Evolutionary conservation across 2,329 filamentous ascomycete species (phyloP).

Genomic region (Aureobasidium leucospermi): DNA sequence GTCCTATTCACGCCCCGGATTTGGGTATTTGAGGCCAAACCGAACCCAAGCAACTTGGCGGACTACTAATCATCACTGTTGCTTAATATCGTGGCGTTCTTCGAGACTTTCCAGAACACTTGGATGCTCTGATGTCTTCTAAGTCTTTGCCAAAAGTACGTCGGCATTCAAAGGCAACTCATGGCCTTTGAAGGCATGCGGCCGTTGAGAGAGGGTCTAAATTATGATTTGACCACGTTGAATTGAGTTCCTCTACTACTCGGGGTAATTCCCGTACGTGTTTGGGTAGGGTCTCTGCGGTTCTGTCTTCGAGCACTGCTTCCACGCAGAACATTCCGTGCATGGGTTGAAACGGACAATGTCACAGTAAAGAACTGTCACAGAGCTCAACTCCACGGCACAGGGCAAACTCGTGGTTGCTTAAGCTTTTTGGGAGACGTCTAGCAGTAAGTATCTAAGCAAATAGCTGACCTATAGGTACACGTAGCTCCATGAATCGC

Average conservation of each 20-base stretch:
- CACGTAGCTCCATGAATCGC: background rate
- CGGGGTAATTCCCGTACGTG: background rate
- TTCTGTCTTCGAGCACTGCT: background rate
- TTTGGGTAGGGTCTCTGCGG: background rate
- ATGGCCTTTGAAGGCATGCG: background rate
- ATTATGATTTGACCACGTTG: background rate
- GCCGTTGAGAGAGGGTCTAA: background rate
- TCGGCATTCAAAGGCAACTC: background rate
- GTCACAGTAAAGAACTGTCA: background rate
- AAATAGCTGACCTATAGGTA: background rate
- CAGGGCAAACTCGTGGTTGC: background rate
- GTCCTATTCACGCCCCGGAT: background rate
- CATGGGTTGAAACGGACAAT: background rate
- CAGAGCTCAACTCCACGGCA: background rate
- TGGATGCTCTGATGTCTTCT: background rate
- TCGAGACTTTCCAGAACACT: background rate
- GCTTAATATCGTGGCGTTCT: background rate
- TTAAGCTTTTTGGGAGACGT: too few relatives aligned
- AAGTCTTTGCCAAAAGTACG: background rate
- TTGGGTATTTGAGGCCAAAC: background rate
- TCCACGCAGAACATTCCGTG: background rate
- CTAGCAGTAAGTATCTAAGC: background rate
- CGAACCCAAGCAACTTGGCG: background rate
- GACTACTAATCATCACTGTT: background rate
- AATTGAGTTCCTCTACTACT: background rate